Conservation (phyloP, 345 rosid genomes). For the Raphanus raphanistrum region DNA sequence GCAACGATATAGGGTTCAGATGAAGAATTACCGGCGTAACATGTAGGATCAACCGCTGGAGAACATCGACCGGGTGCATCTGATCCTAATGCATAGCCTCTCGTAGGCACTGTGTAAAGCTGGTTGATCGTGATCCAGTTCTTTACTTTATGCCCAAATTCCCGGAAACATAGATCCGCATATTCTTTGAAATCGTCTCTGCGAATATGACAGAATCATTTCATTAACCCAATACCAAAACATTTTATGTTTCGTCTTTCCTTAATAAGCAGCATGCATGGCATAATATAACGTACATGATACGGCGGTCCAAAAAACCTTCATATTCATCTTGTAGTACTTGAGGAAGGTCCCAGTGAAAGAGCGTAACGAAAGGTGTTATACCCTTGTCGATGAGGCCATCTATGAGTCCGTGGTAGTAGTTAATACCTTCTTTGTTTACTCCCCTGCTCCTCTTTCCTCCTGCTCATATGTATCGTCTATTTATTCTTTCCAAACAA, state of each 20-base stretch:
- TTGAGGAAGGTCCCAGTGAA: slow-evolving; percentile 59
- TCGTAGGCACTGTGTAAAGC: slow-evolving; percentile 25
- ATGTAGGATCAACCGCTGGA: background rate
- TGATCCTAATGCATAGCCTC: slow-evolving; percentile 33
- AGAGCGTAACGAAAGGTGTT: slow-evolving; percentile 47
- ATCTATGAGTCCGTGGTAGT: slow-evolving; percentile 48
- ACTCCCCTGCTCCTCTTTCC: slow-evolving; percentile 45
- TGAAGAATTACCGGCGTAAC: slow-evolving; percentile 37
- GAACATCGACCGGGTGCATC: slow-evolving; percentile 44
- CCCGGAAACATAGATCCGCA: slow-evolving; percentile 41
- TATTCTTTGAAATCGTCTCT: slow-evolving; percentile 39
- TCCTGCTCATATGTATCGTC: slow-evolving; percentile 25
- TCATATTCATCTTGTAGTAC: slow-evolving; percentile 46
- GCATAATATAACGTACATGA: slow-evolving; percentile 21
- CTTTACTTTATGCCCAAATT: slow-evolving; percentile 50
- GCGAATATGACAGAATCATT: background rate
- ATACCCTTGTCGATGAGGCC: slow-evolving; percentile 38
- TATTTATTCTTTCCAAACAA: background rate
- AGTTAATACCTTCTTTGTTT: slow-evolving; percentile 40
- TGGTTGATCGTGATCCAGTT: slow-evolving; percentile 52
- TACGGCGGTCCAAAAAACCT: slow-evolving; percentile 41
- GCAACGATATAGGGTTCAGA: slow-evolving; percentile 35
- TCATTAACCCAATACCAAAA: background rate
- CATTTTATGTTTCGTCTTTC: background rate
- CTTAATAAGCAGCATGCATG: background rate